Conservation (phyloP, 2,329 filamentous ascomycete genomes). For the Alternaria longipes region DNA sequence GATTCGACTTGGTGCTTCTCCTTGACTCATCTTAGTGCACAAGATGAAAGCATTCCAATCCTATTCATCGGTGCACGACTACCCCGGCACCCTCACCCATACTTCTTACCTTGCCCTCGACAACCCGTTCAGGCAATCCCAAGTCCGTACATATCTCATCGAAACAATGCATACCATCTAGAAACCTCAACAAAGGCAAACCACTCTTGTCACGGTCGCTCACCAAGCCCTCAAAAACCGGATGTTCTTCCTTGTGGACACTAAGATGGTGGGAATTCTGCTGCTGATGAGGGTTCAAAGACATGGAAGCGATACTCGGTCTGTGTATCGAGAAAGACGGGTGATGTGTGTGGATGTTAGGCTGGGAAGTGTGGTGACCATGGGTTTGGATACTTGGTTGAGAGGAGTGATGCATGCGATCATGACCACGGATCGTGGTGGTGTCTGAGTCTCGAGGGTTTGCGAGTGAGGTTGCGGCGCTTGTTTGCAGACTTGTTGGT, state of each 20-base stretch:
- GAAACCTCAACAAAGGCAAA: constrained; percentile 68
- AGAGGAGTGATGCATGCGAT: constrained; percentile 15
- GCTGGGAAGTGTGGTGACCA: constrained; percentile 15
- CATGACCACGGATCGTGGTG: constrained; percentile 26
- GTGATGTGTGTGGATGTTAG: constrained; percentile 22
- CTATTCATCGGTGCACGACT: constrained; percentile 34
- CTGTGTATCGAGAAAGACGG: constrained; percentile 31
- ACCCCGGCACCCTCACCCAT: constrained; percentile 46
- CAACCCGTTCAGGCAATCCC: constrained; percentile 73
- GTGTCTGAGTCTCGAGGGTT: constrained; percentile 33
- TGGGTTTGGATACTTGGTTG: constrained; percentile 7
- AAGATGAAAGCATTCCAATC: background rate
- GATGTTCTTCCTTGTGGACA: constrained; percentile 21
- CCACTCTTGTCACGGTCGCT: constrained; percentile 31
- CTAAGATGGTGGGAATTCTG: constrained; percentile 14
- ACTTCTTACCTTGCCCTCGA: constrained; percentile 71
- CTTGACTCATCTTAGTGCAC: background rate
- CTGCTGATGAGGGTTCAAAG: constrained; percentile 4
- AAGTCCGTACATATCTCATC: constrained; percentile 84
- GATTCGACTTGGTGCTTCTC: background rate
- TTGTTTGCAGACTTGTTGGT: constrained; percentile 37
- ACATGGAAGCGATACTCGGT: constrained; percentile 29
- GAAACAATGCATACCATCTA: constrained; percentile 78
- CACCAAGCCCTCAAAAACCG: constrained; percentile 23
- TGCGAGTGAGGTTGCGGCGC: constrained; percentile 24